These are phyloP conservation scores for Fusarium domesticum DNA, from an alignment of 2,329 filamentous ascomycete species.

Conservation along the genomic window DNA sequence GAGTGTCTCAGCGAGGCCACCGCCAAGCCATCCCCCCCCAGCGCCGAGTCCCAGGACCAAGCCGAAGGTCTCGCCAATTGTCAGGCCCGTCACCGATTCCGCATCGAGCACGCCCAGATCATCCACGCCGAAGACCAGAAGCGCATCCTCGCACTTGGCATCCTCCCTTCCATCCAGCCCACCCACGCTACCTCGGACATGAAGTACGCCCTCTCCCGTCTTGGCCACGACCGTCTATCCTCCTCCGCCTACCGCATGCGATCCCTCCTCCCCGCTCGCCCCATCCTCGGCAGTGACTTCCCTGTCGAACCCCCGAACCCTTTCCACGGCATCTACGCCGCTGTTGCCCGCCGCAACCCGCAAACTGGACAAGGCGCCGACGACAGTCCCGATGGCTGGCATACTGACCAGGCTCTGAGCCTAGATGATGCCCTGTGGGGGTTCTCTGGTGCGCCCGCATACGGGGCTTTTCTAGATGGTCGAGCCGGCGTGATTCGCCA, in stretches of 20 bases:
- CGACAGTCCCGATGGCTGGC: constrained; percentile 53
- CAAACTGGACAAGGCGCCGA: constrained; percentile 50
- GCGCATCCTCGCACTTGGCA: constrained; percentile 55
- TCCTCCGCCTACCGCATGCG: constrained; percentile 65
- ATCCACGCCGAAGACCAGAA: constrained; percentile 63
- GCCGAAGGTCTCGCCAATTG: constrained; percentile 42
- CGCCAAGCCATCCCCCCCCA: constrained; percentile 11
- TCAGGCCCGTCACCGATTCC: constrained; percentile 56
- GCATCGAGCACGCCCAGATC: constrained; percentile 70
- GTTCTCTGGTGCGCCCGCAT: constrained; percentile 59
- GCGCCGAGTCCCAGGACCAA: constrained; percentile 6
- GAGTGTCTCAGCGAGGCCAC: constrained; percentile 45
- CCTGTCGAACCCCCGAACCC: constrained; percentile 68
- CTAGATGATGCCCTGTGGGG: constrained; percentile 59
- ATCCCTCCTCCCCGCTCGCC: constrained; percentile 52
- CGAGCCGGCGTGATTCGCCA: constrained; percentile 56
- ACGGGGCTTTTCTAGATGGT: constrained; percentile 57
- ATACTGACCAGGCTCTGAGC: constrained; percentile 56
- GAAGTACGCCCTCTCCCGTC: constrained; percentile 60
- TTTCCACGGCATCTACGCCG: constrained; percentile 67
- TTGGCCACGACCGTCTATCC: constrained; percentile 53
- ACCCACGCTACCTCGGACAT: constrained; percentile 72
- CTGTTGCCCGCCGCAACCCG: constrained; percentile 59
- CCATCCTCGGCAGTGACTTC: constrained; percentile 66
- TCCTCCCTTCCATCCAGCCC: constrained; percentile 68